These are phyloP conservation scores for Infundibulicybe gibba DNA, from an alignment of 768 basidiomycete species.

Conservation along the genomic window DNA sequence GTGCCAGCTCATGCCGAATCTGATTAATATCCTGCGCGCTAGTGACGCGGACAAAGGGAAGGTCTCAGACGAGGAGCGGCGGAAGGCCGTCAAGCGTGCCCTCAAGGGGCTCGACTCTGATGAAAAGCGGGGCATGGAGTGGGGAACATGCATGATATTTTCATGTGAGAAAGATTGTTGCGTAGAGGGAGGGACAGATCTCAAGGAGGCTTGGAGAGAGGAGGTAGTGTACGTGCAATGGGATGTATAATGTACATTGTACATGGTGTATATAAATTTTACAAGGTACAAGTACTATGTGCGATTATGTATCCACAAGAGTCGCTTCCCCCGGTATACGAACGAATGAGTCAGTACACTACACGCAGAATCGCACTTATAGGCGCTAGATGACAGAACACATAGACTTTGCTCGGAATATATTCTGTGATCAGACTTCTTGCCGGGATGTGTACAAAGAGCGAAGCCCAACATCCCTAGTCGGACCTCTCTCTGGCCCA, in stretches of 20 bases:
- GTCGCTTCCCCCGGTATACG: no score
- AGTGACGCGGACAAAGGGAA: conserved; percentile 21
- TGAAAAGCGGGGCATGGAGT: conserved; percentile 77
- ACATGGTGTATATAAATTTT: no score
- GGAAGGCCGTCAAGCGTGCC: conserved; percentile 52
- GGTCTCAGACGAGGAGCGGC: conserved; percentile 65
- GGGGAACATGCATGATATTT: conserved; percentile 91
- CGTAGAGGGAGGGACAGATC: conserved; percentile 34
- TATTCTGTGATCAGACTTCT: no score
- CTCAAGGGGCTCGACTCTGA: conserved; percentile 43
- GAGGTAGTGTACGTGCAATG: conserved; percentile 75
- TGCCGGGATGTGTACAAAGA: no score
- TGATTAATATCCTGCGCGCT: conserved; percentile 71
- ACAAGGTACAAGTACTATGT: no score
- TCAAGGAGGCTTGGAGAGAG: conserved; percentile 62
- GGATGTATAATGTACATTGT: conserved; percentile 61
- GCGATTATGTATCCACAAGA: no score
- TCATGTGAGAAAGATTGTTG: conserved; percentile 84
- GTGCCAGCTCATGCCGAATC: conserved; percentile 91
- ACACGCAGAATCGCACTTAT: no score
- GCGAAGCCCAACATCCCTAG: no score
- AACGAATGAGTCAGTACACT: no score
- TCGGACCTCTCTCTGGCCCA: no score
- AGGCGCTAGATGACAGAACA: no score
- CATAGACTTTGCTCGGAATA: no score